A percentile compares a stretch with the other conserved stretches of the same genome.
These are phyloP conservation scores for Conticribra guillardii DNA, from an alignment of 108 stramenopile species.

Conservation along the genomic window DNA sequence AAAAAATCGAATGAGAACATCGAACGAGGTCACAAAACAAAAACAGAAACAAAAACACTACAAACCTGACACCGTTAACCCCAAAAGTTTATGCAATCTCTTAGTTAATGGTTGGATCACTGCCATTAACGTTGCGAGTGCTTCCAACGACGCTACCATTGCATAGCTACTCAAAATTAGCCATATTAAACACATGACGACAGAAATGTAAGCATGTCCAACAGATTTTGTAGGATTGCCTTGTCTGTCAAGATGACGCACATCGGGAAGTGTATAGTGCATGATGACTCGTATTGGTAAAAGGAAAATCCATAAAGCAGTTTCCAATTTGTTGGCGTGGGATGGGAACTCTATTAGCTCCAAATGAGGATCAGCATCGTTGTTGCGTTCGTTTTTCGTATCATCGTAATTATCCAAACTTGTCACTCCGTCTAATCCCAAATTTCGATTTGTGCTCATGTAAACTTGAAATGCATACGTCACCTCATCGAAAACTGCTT, in stretches of 20 bases:
- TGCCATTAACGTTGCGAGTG: slow-evolving; percentile 59
- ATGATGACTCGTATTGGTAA: slow-evolving; percentile 70
- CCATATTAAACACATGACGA: slow-evolving; percentile 64
- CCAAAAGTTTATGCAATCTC: too few species aligned
- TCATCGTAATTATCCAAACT: slow-evolving; percentile 26
- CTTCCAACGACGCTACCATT: slow-evolving; percentile 81
- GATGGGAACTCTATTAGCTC: slow-evolving; percentile 60
- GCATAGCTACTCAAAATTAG: slow-evolving; percentile 64
- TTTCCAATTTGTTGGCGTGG: slow-evolving; percentile 41
- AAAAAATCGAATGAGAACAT: too few species aligned
- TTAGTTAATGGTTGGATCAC: slow-evolving; percentile 75
- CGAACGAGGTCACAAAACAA: too few species aligned
- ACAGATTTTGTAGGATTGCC: slow-evolving; percentile 44
- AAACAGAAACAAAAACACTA: too few species aligned
- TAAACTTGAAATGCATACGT: slow-evolving; percentile 50
- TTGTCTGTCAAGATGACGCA: slow-evolving; percentile 55
- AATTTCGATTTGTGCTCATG: slow-evolving; percentile 15
- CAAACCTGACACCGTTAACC: too few species aligned
- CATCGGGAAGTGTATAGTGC: slow-evolving; percentile 76
- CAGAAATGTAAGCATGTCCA: slow-evolving; percentile 52
- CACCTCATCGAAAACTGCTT: slow-evolving; percentile 56
- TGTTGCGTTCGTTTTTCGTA: slow-evolving; percentile 4
- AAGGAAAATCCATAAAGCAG: slow-evolving; percentile 44
- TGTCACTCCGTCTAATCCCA: slow-evolving; percentile 28
- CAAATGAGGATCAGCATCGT: slow-evolving; percentile 48